Base-by-base conservation (phyloP, 1,284 basidiomycete genomes). In the Moesziomyces globuligerus region DNA sequence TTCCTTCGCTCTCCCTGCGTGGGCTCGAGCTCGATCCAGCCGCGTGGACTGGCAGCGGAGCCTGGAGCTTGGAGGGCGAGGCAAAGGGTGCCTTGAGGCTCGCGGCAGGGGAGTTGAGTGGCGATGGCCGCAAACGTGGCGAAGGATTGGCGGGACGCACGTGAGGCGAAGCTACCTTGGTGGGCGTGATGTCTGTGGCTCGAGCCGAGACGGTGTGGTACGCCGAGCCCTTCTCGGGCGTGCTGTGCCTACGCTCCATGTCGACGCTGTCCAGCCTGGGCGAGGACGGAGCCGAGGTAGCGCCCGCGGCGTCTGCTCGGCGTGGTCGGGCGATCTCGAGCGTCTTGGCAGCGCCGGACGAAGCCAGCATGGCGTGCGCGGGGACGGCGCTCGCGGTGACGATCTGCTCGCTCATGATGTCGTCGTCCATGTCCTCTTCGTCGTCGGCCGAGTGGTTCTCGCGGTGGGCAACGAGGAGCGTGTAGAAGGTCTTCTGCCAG, bases 401-500 rank as follows among this genome's bases (percentile, higher is more conserved):
- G 49, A 69, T 58, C 40, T 56, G 55, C 55, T 64, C 54, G 47
- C 53, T 55, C 41, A 72, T 47, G 29, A 66, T 49, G 25, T 64
- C 64, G 11, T 67, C 68, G 15, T 78, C 71, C 55, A 72, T 66
- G 36, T 78, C 78, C 1, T 78, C 78, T 20, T 81, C 79, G 28
- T 80, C 80, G 38, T 80, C 80, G 6, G 71, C 72, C 48, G 66
- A 71, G 48, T 81, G 78, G 43, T 78, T 77, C 48, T 81, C 80
- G 21, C 77, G 78, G 43, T 81, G 79, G 17, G 72, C 68, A 7
- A 74, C 69, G n/a, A 82, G 58, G 10, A 82, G 69, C 32, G 74
- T 71, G 64, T 82, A 82, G 58, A 82, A 82, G 4, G 78, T 80
- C 75, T 82, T 82, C 49, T 78, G 80, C 80, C 79, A 81, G 60